These are phyloP conservation scores for Penicilliopsis zonata DNA, from an alignment of 495 filamentous ascomycete species.

Conservation along the genomic window DNA sequence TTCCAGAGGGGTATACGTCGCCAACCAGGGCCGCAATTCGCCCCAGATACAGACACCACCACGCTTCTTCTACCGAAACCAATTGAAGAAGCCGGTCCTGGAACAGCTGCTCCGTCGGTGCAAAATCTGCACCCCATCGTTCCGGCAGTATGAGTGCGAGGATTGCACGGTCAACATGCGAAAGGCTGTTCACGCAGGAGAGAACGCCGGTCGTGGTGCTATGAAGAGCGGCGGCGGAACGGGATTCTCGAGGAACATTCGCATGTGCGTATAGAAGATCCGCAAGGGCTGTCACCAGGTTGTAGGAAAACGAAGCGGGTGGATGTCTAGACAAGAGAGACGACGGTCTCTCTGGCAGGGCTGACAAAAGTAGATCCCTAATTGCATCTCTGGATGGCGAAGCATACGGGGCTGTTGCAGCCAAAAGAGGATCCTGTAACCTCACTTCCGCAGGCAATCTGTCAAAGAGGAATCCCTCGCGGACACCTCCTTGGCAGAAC, in stretches of 20 bases:
- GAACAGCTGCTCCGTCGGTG: slow-evolving; percentile 36
- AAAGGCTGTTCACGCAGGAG: slow-evolving; percentile 55
- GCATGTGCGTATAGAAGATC: slow-evolving; percentile 42
- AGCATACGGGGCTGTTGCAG: slow-evolving; percentile 43
- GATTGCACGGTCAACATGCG: slow-evolving; percentile 56
- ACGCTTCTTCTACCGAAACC: slow-evolving; percentile 32
- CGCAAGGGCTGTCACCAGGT: slow-evolving; percentile 37
- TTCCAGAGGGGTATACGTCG: slow-evolving; percentile 42
- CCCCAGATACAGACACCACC: slow-evolving; percentile 55
- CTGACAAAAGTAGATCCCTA: slow-evolving; percentile 27
- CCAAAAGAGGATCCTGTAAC: slow-evolving; percentile 50
- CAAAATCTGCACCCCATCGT: slow-evolving; percentile 60
- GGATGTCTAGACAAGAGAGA: slow-evolving; percentile 10
- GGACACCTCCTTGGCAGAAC: slow-evolving; percentile 79
- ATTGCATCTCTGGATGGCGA: slow-evolving; percentile 25
- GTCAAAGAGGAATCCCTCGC: slow-evolving; percentile 69
- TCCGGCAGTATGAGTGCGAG: slow-evolving; percentile 64
- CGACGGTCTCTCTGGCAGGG: slow-evolving; percentile 24
- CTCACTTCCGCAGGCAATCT: slow-evolving; percentile 45
- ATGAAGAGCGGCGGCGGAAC: slow-evolving; percentile 57
- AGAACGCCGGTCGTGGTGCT: slow-evolving; percentile 58
- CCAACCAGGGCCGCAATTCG: slow-evolving; percentile 35
- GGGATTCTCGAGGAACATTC: slow-evolving; percentile 36
- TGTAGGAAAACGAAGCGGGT: slow-evolving; percentile 25
- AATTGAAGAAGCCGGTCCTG: slow-evolving; percentile 34